A percentile compares a stretch with the other conserved stretches of the same genome.
phyloP scores from a whole-genome alignment of 352 stramenopile species.

The Phytophthora palmivora region DNA sequence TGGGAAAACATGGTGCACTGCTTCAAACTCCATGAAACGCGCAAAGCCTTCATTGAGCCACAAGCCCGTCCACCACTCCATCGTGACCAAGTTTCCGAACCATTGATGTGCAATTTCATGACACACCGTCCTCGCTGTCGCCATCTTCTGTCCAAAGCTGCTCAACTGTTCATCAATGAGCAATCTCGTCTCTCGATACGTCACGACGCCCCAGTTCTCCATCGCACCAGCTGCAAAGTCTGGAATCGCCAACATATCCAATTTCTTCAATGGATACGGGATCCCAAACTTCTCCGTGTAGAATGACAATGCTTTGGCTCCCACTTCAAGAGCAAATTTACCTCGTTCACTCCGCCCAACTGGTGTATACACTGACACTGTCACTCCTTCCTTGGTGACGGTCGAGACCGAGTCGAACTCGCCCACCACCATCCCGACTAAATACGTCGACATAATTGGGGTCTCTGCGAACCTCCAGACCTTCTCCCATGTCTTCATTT shows the following conservation, averaged over 20 bases:
- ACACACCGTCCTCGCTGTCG: conserved; percentile 95
- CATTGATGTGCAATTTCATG: conserved; percentile 98
- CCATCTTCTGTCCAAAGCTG: conserved; percentile 71
- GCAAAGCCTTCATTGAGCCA: too few relatives aligned
- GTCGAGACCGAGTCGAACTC: conserved; percentile 96
- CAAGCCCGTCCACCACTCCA: conserved; percentile 97
- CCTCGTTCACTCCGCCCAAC: conserved; percentile 92
- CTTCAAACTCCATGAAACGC: conserved; percentile 98
- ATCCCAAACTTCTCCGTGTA: conserved; percentile 81
- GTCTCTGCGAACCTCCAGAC: conserved; percentile 91
- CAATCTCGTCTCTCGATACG: conserved; percentile 95
- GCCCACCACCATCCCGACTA: conserved; percentile 93
- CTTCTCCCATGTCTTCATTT: conserved; percentile 53
- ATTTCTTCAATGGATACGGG: conserved; percentile 97
- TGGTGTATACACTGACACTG: conserved; percentile 96
- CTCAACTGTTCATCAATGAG: conserved; percentile 86
- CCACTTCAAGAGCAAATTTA: conserved; percentile 91
- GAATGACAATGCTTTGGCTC: conserved; percentile 69
- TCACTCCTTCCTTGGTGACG: conserved; percentile 90
- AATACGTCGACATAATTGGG: conserved; percentile 98
- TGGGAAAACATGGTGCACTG: conserved; percentile 93
- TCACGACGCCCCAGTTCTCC: conserved; percentile 97
- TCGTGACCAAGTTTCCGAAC: conserved; percentile 99
- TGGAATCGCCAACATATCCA: conserved; percentile 98
- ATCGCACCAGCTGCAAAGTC: conserved; percentile 97